phyloP scores from a whole-genome alignment of 2,329 filamentous ascomycete species.

The Sphaerulina vaccinii region DNA sequence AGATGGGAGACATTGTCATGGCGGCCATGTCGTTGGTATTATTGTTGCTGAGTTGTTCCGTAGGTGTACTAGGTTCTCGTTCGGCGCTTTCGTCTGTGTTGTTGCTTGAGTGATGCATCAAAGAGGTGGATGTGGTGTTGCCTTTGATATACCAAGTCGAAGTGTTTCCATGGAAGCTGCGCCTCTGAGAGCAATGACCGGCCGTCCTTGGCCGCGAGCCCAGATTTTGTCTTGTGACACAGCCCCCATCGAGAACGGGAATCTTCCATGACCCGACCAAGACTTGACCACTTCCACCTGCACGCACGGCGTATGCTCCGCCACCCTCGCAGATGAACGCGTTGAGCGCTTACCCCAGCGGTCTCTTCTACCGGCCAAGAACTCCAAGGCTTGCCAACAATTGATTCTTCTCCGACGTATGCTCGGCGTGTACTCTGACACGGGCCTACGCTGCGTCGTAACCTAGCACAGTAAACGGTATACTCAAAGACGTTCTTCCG shows the following conservation, averaged over 20 bases:
- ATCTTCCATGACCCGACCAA: no score
- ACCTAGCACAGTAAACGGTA: no score
- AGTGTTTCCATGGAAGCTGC: no score
- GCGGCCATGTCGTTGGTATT: constrained; percentile 16
- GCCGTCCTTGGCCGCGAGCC: no score
- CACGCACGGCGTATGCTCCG: background rate
- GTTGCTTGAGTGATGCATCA: constrained; percentile 2
- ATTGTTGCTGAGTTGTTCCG: background rate
- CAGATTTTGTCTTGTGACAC: no score
- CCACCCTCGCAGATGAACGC: background rate
- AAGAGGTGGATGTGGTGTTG: background rate
- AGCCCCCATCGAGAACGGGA: no score
- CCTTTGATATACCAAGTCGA: constrained; percentile 3
- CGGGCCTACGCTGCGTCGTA: no score
- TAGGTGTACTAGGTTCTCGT: background rate
- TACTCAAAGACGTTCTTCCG: no score
- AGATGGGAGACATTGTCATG: constrained; percentile 20
- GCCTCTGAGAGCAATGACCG: no score
- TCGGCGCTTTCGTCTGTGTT: background rate
- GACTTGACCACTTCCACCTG: no score
- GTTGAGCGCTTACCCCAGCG: background rate
- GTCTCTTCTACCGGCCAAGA: background rate
- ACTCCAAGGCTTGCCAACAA: no score
- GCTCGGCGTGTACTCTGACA: no score
- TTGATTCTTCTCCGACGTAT: background rate